Evolutionary conservation across 441 rosid genomes (phyloP).

Genomic region (Adansonia gregorii): DNA sequence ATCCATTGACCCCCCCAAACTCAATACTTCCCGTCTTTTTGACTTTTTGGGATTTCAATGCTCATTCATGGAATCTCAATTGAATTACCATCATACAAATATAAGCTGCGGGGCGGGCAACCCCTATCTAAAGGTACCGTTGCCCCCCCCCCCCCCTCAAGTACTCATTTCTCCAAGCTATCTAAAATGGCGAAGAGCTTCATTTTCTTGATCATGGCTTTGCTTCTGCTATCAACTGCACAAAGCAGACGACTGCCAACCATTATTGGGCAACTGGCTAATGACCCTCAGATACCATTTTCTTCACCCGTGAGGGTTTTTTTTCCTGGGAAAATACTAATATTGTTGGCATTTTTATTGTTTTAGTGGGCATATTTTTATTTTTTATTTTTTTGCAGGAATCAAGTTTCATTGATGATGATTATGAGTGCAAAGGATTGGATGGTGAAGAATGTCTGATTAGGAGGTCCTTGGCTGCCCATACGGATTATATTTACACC

Average conservation of each 20-base stretch:
- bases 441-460: slow-evolving; percentile 53
- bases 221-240: slow-evolving; percentile 26
- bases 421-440: slow-evolving; percentile 42
- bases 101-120: background rate
- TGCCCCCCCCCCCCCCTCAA: no score
- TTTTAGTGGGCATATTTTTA: slow-evolving; percentile 7
- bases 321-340: background rate
- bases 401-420: slow-evolving; percentile 33
- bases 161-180: background rate
- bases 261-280: background rate
- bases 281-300: slow-evolving; percentile 1
- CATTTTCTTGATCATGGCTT: slow-evolving; percentile 25
- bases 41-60: slow-evolving; percentile 1
- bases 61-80: slow-evolving; percentile 1
- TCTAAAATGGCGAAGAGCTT: background rate
- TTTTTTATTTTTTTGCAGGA: slow-evolving; percentile 24
- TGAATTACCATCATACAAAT: background rate
- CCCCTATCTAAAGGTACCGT: background rate
- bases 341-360: background rate
- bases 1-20: background rate
- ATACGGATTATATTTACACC: slow-evolving; percentile 58
- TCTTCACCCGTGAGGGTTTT: slow-evolving; percentile 23
- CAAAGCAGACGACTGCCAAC: slow-evolving; percentile 19
- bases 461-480: slow-evolving; percentile 51
- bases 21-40: background rate